Evolutionary conservation across 305 asterid species (phyloP), one percentile per base, ranked within the genome.

Genomic region (Fraxinus nigra): DNA sequence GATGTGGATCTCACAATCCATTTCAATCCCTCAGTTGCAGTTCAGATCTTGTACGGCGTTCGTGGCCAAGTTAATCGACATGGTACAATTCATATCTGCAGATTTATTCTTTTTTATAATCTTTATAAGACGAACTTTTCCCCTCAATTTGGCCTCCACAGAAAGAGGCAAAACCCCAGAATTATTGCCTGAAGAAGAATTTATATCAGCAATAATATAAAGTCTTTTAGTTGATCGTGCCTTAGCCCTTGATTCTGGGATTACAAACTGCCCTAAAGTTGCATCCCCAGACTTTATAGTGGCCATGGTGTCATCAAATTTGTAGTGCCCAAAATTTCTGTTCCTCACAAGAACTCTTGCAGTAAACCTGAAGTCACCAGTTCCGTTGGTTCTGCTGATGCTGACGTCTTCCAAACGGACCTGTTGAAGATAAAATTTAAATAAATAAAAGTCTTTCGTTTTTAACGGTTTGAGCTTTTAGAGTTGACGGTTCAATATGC

Each of bases 301-400:
- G 6, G 78, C 91, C 35, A 74, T 0, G 4, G 83, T 72, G 13
- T 75, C 40, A 18, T 88, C 89, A 30, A 83, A 86, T 56, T 79
- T 85, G 78, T 83, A 89, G 9, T 74, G 88, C 1, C 84, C 91
- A 33, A 86, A 89, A n/a, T 89, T 89, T 1, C 51, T 82, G 85
- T 89, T 89, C 78, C 80, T 84, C 14, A 89, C 78, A 1, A 48
- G 0, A 1, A 89, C 86, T 4, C 72, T 85, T 0, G 84, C 92
- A 0, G 81, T 10, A 5, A 89, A 26, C 26, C 78, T 56, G 1
- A 84, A 7, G 75, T 43, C 80, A 38, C 80, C 86, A 14, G 32
- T 54, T 63, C 37, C 69, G 6, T 4, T 69, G 20, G 7, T 3
- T 37, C 56, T 63, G 30, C 81, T 7, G 16, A 86, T 28, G 0